These are phyloP conservation scores for Colletotrichum brevisporum DNA, from an alignment of 2,329 filamentous ascomycete genomes.

Conservation along the genomic window DNA sequence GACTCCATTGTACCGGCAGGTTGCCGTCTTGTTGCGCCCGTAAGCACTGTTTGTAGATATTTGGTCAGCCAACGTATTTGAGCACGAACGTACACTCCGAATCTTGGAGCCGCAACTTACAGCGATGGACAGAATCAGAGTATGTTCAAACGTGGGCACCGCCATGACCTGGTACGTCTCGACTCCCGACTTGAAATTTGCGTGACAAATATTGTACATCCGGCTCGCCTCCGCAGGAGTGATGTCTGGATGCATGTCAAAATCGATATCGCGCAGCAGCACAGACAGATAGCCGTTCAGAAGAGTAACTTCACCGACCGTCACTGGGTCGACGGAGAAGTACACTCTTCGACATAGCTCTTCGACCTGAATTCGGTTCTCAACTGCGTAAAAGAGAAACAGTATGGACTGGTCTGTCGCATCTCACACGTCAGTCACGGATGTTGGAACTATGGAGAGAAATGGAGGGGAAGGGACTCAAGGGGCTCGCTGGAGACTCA, in stretches of 20 bases:
- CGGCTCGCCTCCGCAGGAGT: conserved; percentile 28
- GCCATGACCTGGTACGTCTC: conserved; percentile 39
- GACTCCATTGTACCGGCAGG: conserved; percentile 39
- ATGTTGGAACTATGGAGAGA: not conserved
- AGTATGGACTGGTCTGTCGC: conserved; percentile 19
- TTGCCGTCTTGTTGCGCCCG: conserved; percentile 41
- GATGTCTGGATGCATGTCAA: conserved; percentile 26
- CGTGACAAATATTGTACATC: conserved; percentile 30
- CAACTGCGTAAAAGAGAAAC: conserved; percentile 41
- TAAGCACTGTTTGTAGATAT: conserved; percentile 23
- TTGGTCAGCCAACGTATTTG: not conserved
- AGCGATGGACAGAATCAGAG: conserved; percentile 38
- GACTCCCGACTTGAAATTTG: conserved; percentile 39
- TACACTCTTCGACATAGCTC: conserved; percentile 40
- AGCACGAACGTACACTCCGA: not conserved
- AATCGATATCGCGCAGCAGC: conserved; percentile 39
- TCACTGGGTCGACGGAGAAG: conserved; percentile 42
- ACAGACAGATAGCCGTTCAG: conserved; percentile 41
- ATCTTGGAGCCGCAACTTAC: conserved; percentile 7
- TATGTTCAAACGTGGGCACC: conserved; percentile 38
- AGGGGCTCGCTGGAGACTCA: not conserved
- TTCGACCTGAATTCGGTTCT: conserved; percentile 38
- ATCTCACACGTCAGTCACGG: not conserved
- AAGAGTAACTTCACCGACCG: conserved; percentile 37
- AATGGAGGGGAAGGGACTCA: too few species aligned